These are phyloP conservation scores for Adansonia gregorii DNA, from an alignment of 441 rosid species.

Conservation along the genomic window DNA sequence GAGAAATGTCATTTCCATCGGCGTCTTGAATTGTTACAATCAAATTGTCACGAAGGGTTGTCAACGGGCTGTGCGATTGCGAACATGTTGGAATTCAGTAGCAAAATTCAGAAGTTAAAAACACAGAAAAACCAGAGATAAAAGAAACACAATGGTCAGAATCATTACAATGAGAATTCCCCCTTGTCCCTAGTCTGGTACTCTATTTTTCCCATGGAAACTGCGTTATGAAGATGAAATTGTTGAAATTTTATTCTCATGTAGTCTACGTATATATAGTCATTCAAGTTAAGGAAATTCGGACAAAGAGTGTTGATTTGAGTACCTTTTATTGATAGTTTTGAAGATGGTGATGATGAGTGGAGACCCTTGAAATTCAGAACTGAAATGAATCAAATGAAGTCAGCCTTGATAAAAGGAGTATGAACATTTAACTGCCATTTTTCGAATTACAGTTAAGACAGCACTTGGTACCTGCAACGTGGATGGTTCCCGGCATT, in stretches of 20 bases:
- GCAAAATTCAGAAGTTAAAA: slow-evolving; percentile 27
- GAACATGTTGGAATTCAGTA: slow-evolving; percentile 22
- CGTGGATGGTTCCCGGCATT: slow-evolving; percentile 95
- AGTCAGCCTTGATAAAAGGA: slow-evolving; percentile 12
- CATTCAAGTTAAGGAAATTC: slow-evolving; percentile 3
- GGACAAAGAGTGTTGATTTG: slow-evolving; percentile 19
- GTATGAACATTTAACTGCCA: background rate
- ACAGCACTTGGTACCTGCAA: slow-evolving; percentile 62
- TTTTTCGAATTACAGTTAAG: slow-evolving; percentile 30
- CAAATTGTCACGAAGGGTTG: slow-evolving; percentile 73
- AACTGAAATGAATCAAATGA: slow-evolving; percentile 48
- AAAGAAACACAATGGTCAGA: slow-evolving; percentile 10
- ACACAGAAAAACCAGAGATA: slow-evolving; percentile 8
- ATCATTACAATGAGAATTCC: slow-evolving; percentile 79
- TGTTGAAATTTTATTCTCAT: slow-evolving; percentile 7
- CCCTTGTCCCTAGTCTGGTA: slow-evolving; percentile 60
- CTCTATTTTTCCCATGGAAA: slow-evolving; percentile 79
- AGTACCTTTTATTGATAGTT: slow-evolving; percentile 65
- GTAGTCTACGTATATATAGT: background rate
- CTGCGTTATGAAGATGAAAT: slow-evolving; percentile 47
- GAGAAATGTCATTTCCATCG: slow-evolving; percentile 61
- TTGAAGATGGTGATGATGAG: slow-evolving; percentile 49
- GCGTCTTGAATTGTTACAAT: slow-evolving; percentile 60
- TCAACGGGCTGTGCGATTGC: slow-evolving; percentile 65
- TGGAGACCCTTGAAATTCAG: slow-evolving; percentile 58